A percentile compares a stretch with the other conserved stretches of the same genome.
phyloP scores from a whole-genome alignment of 305 asterid genomes.

The Fraxinus floribunda region DNA sequence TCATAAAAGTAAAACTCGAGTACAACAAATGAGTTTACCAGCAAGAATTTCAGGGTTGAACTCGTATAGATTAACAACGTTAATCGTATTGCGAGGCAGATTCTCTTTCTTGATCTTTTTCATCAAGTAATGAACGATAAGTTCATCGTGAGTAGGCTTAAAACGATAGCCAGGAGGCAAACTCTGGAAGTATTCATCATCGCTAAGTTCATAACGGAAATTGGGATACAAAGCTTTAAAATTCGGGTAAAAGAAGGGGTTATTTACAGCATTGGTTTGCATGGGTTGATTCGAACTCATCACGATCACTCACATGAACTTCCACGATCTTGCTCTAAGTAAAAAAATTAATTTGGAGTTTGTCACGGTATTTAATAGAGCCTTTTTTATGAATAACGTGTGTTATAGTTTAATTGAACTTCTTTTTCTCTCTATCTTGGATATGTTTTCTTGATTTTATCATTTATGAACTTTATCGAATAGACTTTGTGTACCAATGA shows the following conservation, averaged over 20 bases:
- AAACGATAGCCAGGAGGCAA: slow-evolving; percentile 25
- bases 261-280: neutral
- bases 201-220: neutral
- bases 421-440: neutral
- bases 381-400: neutral
- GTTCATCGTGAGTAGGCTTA: slow-evolving; percentile 22
- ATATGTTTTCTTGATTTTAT: neutral
- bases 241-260: neutral
- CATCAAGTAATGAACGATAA: slow-evolving; percentile 12
- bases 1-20: neutral
- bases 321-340: neutral
- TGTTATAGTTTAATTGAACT: neutral
- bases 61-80: neutral
- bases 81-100: slow-evolving; percentile 16
- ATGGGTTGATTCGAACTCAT: neutral
- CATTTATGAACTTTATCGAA: neutral
- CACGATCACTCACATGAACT: neutral
- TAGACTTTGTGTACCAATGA: neutral
- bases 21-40: neutral
- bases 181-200: neutral
- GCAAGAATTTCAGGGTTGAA: neutral
- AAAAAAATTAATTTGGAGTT: neutral
- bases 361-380: neutral
- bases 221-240: neutral
- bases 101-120: slow-evolving; percentile 3